Base-by-base conservation (phyloP, 2,329 filamentous ascomycete species). In the Calonectria henricotiae region DNA sequence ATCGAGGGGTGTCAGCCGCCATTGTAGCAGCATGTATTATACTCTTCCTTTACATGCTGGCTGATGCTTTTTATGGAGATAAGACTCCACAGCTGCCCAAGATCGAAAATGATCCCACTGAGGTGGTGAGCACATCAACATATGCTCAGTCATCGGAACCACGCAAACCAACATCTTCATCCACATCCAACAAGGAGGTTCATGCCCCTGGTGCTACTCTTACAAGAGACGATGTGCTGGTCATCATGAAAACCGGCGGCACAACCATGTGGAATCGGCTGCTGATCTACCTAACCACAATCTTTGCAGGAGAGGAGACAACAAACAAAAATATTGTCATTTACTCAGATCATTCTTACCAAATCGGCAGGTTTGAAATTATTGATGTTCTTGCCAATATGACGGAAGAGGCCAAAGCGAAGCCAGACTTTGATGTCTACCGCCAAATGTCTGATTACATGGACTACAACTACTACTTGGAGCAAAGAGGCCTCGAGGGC, bases 221-320 rank as follows among this genome's bases (percentile, higher is more conserved):
- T 8, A 44, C 69, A 5, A 69, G 64, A 9, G 72, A 76, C 37
- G 76, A 77, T 62, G 68, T 77, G 17, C 60, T 77, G 27, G 70
- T 77, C 49, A 76, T 77, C 51, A 70, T 77, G 60, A 77, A 77
- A 47, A 77, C 76, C 3, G 76, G 76, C 30, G 74, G 75, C 51
- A 77, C 76, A 13, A 75, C 73, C 11, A 67, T 77, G 68, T 77
- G 73, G 73, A 77, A 76, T 68, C 73, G 76, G 2, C 69, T 77
- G n/a, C 72, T 77, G 20, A 68, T 76, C 30, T 74, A 77, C 23
- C 68, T 77, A 27, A 67, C 73, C 9, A 77, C 76, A 0, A 63
- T 68, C 2, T 71, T 77, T 20, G 49, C 69, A 1, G 41, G 25
- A 5, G 58, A 71, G 11, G 70, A 74, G 23, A 68, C 75, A 13